Conservation (phyloP, 2,329 filamentous ascomycete species). For the Claviceps capensis region DNA sequence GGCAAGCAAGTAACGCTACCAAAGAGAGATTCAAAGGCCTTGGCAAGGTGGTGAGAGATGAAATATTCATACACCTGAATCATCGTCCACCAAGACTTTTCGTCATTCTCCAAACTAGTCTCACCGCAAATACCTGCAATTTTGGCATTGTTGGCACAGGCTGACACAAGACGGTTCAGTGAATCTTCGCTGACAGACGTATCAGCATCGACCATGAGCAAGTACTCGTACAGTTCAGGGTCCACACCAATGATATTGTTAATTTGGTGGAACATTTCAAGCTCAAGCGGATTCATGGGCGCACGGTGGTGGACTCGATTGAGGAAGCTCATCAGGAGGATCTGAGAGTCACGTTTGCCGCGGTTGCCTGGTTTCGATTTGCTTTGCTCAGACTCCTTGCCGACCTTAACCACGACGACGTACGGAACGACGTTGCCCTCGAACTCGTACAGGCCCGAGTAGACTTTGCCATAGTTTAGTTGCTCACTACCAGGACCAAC, state of each 20-base stretch:
- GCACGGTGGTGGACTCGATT: constrained; percentile 92
- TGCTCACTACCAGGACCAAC: constrained; percentile 81
- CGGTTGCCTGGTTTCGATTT: constrained; percentile 94
- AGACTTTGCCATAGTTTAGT: constrained; percentile 96
- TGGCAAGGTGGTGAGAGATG: constrained; percentile 92
- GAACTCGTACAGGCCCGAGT: constrained; percentile 92
- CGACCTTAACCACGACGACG: constrained; percentile 89
- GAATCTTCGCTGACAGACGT: constrained; percentile 88
- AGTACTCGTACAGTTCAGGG: constrained; percentile 91
- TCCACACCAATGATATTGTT: constrained; percentile 99
- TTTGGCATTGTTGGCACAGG: constrained; percentile 85
- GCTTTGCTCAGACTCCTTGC: constrained; percentile 85
- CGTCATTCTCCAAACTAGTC: constrained; percentile 90
- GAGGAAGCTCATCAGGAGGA: constrained; percentile 90
- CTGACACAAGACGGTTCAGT: constrained; percentile 80
- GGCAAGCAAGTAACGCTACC: constrained; percentile 97
- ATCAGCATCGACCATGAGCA: constrained; percentile 96
- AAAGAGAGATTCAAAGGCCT: constrained; percentile 95
- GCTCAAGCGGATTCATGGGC: constrained; percentile 88
- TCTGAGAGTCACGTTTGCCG: constrained; percentile 96
- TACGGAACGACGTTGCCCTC: constrained; percentile 97
- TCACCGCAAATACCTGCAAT: constrained; percentile 97
- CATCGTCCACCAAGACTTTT: constrained; percentile 97
- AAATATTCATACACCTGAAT: constrained; percentile 99
- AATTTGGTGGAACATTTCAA: constrained; percentile 98